Conservation (phyloP, 306 rosid genomes). For the Lupinus albus region DNA sequence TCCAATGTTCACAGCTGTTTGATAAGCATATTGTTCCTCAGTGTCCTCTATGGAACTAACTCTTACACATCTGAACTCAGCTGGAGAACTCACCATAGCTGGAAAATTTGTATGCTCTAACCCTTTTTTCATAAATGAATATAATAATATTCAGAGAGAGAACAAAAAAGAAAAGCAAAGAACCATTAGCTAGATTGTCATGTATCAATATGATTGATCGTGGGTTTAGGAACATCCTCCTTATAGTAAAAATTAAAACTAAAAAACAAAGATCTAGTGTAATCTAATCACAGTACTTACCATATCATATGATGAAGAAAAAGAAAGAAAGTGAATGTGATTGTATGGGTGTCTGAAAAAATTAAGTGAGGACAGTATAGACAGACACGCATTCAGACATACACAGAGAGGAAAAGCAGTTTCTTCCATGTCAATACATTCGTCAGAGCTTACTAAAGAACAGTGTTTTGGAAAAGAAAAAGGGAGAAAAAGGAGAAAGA, state of each 20-base stretch:
- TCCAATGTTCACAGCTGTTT: constrained; percentile 90
- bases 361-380: constrained; percentile 26
- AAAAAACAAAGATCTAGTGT: neutral
- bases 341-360: constrained; percentile 12
- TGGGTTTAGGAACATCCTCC: neutral
- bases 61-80: constrained; percentile 77
- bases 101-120: constrained; percentile 77
- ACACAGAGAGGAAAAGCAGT: constrained; percentile 36
- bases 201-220: neutral
- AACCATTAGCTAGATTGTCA: neutral
- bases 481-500: constrained; percentile 41
- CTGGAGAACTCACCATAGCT: constrained; percentile 59
- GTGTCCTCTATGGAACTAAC: constrained; percentile 71
- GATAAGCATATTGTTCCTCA: constrained; percentile 85
- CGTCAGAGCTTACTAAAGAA: constrained; percentile 57
- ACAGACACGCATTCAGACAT: constrained; percentile 19
- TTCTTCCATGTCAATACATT: constrained; percentile 50
- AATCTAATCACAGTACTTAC: neutral
- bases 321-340: neutral
- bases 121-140: constrained; percentile 45
- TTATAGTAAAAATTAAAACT: neutral
- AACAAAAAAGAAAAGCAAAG: neutral
- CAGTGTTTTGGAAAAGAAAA: constrained; percentile 48
- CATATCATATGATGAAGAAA: neutral
- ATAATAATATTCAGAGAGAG: neutral